phyloP scores from a whole-genome alignment of 148 eudicot genomes.

The Fagopyrum esculentum region DNA sequence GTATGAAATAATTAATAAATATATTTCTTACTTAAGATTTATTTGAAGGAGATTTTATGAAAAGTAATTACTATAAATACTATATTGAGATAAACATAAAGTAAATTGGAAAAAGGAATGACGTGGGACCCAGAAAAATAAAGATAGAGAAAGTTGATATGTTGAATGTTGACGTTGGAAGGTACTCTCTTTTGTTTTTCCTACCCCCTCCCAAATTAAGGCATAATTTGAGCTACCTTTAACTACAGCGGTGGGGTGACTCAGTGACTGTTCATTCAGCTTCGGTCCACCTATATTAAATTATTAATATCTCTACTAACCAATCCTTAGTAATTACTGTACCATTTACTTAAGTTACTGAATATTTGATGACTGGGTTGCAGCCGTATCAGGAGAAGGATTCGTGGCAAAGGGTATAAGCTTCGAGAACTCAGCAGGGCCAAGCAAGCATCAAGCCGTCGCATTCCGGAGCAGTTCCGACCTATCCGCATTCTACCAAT shows the following conservation, averaged over 20 bases:
- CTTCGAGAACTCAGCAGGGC: conserved; percentile 80
- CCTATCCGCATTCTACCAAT: conserved; percentile 74
- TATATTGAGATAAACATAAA: too few relatives aligned
- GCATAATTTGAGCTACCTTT: background rate
- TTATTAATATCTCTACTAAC: too few relatives aligned
- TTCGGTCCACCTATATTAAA: too few relatives aligned
- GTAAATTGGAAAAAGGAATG: background rate
- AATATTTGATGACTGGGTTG: background rate
- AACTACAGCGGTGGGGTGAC: too few relatives aligned
- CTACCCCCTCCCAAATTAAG: background rate
- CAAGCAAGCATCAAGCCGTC: conserved; percentile 84
- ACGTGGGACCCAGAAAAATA: background rate
- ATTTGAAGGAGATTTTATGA: too few relatives aligned
- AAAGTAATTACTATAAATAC: too few relatives aligned
- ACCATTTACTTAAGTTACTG: too few relatives aligned
- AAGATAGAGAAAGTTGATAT: too few relatives aligned
- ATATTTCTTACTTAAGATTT: too few relatives aligned
- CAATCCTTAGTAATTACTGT: too few relatives aligned
- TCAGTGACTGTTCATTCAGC: too few relatives aligned
- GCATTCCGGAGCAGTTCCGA: conserved; percentile 70
- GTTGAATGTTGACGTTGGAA: background rate
- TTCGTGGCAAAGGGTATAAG: conserved; percentile 86
- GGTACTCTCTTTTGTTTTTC: background rate
- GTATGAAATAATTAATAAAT: too few relatives aligned
- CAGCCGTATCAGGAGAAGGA: conserved; percentile 74